Percentiles rank a stretch among this genome's conserved stretches.
Conservation (phyloP, 2,329 filamentous ascomycete genomes). For the Ophiocordyceps sinensis region DNA sequence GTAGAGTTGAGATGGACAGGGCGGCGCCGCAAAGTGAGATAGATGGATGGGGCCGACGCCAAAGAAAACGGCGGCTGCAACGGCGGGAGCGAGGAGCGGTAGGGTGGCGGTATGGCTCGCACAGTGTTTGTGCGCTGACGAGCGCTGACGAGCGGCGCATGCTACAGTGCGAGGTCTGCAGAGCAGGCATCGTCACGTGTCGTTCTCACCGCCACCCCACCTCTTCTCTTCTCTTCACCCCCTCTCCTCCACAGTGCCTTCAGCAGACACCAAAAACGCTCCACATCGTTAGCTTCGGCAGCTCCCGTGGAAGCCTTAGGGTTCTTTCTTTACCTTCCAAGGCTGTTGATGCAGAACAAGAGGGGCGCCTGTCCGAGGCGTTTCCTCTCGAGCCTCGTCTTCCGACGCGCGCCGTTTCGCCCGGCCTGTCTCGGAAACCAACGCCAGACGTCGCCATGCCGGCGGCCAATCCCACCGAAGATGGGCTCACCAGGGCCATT, state of each 20-base stretch:
- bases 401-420: too few species aligned
- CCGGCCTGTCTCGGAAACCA: too few species aligned
- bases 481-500: conserved; percentile 10
- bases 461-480: not conserved
- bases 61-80: too few species aligned
- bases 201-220: not conserved
- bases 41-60: too few species aligned
- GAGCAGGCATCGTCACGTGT: not conserved
- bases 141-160: not conserved
- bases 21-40: too few species aligned
- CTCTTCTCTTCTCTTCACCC: not conserved
- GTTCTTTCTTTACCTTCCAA: too few species aligned
- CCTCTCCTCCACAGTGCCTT: not conserved
- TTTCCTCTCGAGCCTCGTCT: too few species aligned
- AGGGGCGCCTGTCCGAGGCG: too few species aligned
- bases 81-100: too few species aligned
- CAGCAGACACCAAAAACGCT: not conserved
- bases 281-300: not conserved
- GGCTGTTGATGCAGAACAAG: not conserved
- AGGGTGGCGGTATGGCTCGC: not conserved
- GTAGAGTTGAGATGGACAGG: too few species aligned
- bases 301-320: too few species aligned
- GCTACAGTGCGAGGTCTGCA: not conserved
- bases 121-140: not conserved
- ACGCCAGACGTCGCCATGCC: not conserved